Percentiles rank a stretch among this genome's conserved stretches.
These are phyloP conservation scores for Bertia moriformis DNA, from an alignment of 2,329 filamentous ascomycete genomes.

Conservation along the genomic window DNA sequence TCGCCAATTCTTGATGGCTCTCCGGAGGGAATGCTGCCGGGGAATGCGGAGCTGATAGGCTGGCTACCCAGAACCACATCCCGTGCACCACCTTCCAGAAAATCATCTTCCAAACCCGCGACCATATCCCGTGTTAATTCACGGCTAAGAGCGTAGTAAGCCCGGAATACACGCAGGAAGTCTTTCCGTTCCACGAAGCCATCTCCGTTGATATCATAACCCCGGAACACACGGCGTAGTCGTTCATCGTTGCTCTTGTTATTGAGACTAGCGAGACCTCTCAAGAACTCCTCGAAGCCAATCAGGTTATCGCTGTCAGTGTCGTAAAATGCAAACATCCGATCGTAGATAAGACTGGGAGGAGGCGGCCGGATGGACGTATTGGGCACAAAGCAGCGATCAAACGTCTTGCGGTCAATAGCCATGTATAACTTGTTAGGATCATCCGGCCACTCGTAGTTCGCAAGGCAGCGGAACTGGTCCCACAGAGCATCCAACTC, in stretches of 20 bases:
- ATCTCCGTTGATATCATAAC: constrained; percentile 56
- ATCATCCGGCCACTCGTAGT: constrained; percentile 42
- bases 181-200: constrained; percentile 54
- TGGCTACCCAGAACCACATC: constrained; percentile 42
- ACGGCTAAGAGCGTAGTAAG: constrained; percentile 52
- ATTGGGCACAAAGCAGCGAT: constrained; percentile 50
- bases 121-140: constrained; percentile 49
- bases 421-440: constrained; percentile 43
- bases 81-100: constrained; percentile 37
- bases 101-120: constrained; percentile 37
- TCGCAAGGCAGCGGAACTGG: constrained; percentile 57
- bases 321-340: constrained; percentile 62
- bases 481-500: constrained; percentile 62
- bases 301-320: constrained; percentile 54
- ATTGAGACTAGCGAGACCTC: constrained; percentile 34
- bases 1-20: not conserved
- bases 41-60: constrained; percentile 32
- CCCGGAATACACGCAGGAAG: constrained; percentile 53
- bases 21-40: constrained; percentile 1
- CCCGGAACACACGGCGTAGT: constrained; percentile 43
- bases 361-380: constrained; percentile 38
- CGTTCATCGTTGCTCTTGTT: constrained; percentile 23
- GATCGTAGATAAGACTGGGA: constrained; percentile 56
- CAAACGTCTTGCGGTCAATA: constrained; percentile 55
- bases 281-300: constrained; percentile 55